phyloP scores from a whole-genome alignment of 2,329 filamentous ascomycete genomes.

The Ascochyta rabiei region DNA sequence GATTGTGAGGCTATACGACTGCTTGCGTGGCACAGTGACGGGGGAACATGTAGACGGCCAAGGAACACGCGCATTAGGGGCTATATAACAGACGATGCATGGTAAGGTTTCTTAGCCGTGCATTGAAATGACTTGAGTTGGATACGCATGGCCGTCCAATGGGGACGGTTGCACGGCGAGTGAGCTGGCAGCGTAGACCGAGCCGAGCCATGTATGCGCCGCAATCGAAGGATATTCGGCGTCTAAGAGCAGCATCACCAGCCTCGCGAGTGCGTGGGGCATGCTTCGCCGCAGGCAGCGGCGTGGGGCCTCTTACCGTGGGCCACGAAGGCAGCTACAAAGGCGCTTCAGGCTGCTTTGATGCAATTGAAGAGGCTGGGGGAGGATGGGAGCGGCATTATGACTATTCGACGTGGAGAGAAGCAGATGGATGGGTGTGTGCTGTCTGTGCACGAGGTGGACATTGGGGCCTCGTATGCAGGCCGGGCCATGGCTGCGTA shows the following conservation, averaged over 20 bases:
- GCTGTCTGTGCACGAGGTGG: conserved; percentile 26
- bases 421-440: conserved; percentile 30
- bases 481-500: conserved; percentile 26
- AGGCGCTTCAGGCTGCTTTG: conserved; percentile 19
- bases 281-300: conserved; percentile 19
- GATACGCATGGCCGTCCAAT: conserved; percentile 39
- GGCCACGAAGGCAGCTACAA: conserved; percentile 24
- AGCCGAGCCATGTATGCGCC: conserved; percentile 44
- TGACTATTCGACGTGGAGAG: conserved; percentile 18
- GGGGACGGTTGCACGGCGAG: conserved; percentile 30
- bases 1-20: conserved; percentile 36
- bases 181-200: conserved; percentile 41
- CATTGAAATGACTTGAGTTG: conserved; percentile 39
- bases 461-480: conserved; percentile 38
- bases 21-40: conserved; percentile 48
- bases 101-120: conserved; percentile 35
- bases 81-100: conserved; percentile 44
- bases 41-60: conserved; percentile 37
- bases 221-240: conserved; percentile 36
- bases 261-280: conserved; percentile 33
- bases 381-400: conserved; percentile 10
- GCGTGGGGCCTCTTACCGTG: conserved; percentile 22
- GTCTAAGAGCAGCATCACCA: conserved; percentile 25
- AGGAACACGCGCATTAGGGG: conserved; percentile 41
- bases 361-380: conserved; percentile 18